Evolutionary conservation across 2,329 filamentous ascomycete genomes (phyloP), one percentile per base, ranked within the genome.

Genomic region (Lanzia echinophila): DNA sequence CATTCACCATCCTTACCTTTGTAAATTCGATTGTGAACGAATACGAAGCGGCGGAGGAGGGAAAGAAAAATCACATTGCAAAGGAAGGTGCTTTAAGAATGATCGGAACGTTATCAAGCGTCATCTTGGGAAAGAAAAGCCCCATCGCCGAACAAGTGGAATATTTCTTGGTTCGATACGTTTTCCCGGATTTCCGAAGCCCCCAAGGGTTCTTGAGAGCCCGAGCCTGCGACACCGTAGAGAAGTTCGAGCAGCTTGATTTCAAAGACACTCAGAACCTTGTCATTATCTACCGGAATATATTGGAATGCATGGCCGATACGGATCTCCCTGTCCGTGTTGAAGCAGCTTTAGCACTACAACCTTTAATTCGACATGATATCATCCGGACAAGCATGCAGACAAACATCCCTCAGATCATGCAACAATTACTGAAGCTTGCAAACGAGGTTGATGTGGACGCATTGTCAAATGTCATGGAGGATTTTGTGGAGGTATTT

Each of bases 401-500:
- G 72, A 84, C 91, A 67, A 96, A 91, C 69, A 99, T 99, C 62
- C 91, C 94, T 15, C 95, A 95, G 66, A 97, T 99, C 66, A 99
- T 99, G 94, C 95, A 97, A 73, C 92, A 99, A 72, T 79, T 99
- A 13, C 79, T 99, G 52, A 97, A 97, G 74, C 77, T 99, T 54
- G 92, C 94, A 28, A 99, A 99, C 67, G 94, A 99, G 72, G 94
- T 95, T 55, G 94, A 99, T 68, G 92, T 99, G 46, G 94, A 99
- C 70, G 91, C 94, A 5, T 78, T 99, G 39, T 92, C 94, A 20
- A 97, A 97, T 66, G 94, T 99, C 38, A 99, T 99, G 94, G 94
- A 99, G 72, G 94, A 99, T 68, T 99, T 99, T 68, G 94, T 99
- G 44, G 94, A 99, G 71, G 91, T 97, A 2, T 99, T 99, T 68